A percentile compares a stretch with the other conserved stretches of the same genome.
These are phyloP conservation scores for Fusarium piperis DNA, from an alignment of 2,329 filamentous ascomycete genomes.

Conservation along the genomic window DNA sequence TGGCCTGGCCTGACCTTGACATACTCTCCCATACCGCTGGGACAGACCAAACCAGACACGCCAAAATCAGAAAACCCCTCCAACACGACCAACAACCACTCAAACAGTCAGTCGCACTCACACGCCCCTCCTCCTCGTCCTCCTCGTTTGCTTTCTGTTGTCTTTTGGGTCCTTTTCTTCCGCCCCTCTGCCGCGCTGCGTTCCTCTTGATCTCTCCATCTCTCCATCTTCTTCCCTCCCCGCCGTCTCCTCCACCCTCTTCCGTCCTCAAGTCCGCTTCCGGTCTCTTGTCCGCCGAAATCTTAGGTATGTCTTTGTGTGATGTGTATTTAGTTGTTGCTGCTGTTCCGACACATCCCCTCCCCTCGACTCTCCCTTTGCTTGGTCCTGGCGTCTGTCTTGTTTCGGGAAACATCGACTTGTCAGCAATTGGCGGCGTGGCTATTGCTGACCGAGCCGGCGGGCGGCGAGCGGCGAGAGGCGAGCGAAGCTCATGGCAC, in stretches of 20 bases:
- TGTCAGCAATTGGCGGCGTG: constrained; percentile 14
- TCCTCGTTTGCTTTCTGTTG: constrained; percentile 1
- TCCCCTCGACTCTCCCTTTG: background rate
- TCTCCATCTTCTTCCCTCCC: background rate
- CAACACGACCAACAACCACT: constrained; percentile 7
- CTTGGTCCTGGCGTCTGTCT: background rate
- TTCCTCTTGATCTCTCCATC: background rate
- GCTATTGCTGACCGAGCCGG: constrained; percentile 12
- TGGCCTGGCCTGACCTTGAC: constrained; percentile 36
- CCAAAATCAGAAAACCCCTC: constrained; percentile 7
- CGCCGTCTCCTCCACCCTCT: background rate
- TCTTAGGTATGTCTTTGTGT: constrained; percentile 1
- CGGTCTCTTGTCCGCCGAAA: background rate
- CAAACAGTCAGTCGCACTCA: constrained; percentile 14
- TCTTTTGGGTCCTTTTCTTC: background rate
- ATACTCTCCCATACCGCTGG: constrained; percentile 37
- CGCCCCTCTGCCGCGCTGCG: background rate
- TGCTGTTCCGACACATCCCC: background rate
- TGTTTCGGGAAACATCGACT: background rate
- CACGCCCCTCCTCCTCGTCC: constrained; percentile 1
- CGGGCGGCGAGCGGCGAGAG: constrained; percentile 20
- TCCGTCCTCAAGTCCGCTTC: background rate
- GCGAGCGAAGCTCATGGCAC: constrained; percentile 14
- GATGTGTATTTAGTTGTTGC: background rate
- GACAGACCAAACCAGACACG: constrained; percentile 18